A percentile compares a stretch with the other conserved stretches of the same genome.
Conservation (phyloP, 2,329 filamentous ascomycete genomes). For the Colletotrichum sp. region DNA sequence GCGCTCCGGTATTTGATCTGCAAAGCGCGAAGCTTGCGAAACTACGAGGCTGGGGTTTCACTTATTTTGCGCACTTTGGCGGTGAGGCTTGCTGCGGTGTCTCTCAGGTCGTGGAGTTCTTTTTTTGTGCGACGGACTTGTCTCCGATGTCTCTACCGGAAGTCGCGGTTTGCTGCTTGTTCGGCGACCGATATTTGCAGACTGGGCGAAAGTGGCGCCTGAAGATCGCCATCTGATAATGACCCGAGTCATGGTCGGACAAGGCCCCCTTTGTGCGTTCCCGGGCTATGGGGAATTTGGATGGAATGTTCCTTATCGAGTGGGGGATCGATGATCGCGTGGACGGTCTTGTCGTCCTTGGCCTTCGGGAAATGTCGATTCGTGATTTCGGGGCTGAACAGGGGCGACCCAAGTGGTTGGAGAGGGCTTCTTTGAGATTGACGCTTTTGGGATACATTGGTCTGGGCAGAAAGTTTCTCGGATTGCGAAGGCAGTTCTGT, state of each 20-base stretch:
- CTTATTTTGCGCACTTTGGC: neutral
- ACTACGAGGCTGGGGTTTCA: neutral
- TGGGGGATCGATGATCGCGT: neutral
- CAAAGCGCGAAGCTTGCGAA: neutral
- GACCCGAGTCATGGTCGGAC: neutral
- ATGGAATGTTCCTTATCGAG: neutral
- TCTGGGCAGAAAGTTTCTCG: neutral
- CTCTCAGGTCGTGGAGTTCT: neutral
- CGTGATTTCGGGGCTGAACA: neutral
- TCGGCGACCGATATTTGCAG: neutral
- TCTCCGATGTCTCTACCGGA: neutral
- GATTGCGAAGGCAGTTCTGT: rapidly evolving
- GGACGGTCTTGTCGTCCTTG: neutral
- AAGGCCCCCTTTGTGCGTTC: neutral
- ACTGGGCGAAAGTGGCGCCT: neutral
- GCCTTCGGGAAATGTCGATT: neutral
- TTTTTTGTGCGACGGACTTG: neutral
- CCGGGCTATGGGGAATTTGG: neutral
- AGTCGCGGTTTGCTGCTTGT: neutral
- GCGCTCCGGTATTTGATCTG: neutral
- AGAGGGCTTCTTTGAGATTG: neutral
- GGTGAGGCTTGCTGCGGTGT: neutral
- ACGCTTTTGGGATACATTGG: neutral
- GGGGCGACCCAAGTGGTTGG: neutral
- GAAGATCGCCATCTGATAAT: neutral